Evolutionary conservation across 305 asterid genomes (phyloP).

Genomic region (Rubia peregrina): DNA sequence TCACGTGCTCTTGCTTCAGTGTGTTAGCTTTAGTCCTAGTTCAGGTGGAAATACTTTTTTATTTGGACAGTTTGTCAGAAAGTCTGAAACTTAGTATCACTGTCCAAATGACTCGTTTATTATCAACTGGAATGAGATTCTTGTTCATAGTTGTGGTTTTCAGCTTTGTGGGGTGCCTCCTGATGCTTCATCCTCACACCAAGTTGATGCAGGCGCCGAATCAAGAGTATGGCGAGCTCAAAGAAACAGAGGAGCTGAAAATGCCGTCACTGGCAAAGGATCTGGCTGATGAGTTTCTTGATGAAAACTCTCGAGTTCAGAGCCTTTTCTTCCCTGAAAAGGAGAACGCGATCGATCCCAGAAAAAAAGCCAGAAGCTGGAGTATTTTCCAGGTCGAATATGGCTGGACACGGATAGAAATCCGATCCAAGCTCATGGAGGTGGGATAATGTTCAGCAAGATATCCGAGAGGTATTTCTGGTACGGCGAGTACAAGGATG

Average conservation of each 20-base stretch:
- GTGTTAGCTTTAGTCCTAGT: not conserved
- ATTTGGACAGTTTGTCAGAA: not conserved
- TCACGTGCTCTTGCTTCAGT: conserved; percentile 12
- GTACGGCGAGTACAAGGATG: conserved; percentile 97
- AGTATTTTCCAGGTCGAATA: conserved; percentile 71
- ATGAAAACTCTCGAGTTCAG: conserved; percentile 70
- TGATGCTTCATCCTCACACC: conserved; percentile 33
- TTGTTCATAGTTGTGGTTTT: conserved; percentile 35
- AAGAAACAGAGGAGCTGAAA: conserved; percentile 71
- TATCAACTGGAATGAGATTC: conserved; percentile 32
- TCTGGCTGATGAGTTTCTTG: conserved; percentile 80
- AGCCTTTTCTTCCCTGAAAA: conserved; percentile 59
- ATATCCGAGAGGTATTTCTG: conserved; percentile 59
- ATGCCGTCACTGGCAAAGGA: conserved; percentile 67
- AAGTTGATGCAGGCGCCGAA: conserved; percentile 17
- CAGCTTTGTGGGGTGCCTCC: conserved; percentile 33
- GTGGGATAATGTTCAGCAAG: conserved; percentile 74
- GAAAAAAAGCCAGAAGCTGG: conserved; percentile 40
- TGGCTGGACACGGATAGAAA: conserved; percentile 94
- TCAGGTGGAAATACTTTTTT: not conserved
- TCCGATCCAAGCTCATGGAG: conserved; percentile 98
- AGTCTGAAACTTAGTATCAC: not conserved
- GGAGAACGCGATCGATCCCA: conserved; percentile 53
- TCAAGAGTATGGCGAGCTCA: conserved; percentile 34
- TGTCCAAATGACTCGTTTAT: conserved; percentile 29